A percentile compares a stretch with the other conserved stretches of the same genome.
Evolutionary conservation across 2,329 filamentous ascomycete species (phyloP).

Genomic region (Sporothrix curviconia): DNA sequence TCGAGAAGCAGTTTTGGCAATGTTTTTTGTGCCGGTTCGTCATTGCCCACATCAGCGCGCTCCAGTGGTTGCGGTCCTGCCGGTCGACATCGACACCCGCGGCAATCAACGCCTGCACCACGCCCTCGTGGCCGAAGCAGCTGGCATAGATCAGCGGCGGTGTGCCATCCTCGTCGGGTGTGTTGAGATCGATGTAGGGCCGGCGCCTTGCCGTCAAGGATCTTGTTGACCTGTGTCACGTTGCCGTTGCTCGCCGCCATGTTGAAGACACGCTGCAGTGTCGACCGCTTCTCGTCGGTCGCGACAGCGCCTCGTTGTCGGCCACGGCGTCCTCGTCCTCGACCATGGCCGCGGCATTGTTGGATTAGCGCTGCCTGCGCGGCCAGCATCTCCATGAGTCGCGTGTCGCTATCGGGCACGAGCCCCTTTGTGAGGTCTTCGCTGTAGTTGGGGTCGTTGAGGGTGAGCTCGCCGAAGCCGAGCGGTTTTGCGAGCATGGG

Average conservation of each 20-base stretch:
- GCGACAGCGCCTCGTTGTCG: conserved; percentile 64
- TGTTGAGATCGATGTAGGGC: conserved; percentile 74
- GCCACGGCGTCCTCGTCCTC: conserved; percentile 77
- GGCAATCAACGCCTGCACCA: conserved; percentile 75
- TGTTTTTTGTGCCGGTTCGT: conserved; percentile 95
- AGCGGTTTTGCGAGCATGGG: conserved; percentile 79
- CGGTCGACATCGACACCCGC: conserved; percentile 85
- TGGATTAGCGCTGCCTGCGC: conserved; percentile 79
- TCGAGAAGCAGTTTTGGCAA: conserved; percentile 89
- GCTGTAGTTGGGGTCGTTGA: conserved; percentile 72
- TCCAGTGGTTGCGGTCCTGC: conserved; percentile 96
- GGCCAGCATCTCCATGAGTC: conserved; percentile 92
- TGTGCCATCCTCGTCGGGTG: conserved; percentile 87
- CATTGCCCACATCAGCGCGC: conserved; percentile 98
- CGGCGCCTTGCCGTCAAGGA: conserved; percentile 70
- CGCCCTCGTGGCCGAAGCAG: conserved; percentile 91
- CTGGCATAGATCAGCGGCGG: conserved; percentile 96
- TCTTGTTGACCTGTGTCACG: conserved; percentile 67
- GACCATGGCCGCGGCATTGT: conserved; percentile 55
- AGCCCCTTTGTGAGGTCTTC: conserved; percentile 51
- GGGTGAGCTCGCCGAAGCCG: conserved; percentile 71
- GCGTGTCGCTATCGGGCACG: conserved; percentile 69
- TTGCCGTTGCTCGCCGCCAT: conserved; percentile 98
- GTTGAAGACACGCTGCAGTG: conserved; percentile 80
- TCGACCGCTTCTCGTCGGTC: conserved; percentile 69